Base-by-base conservation (phyloP, 352 stramenopile genomes). In the Globisporangium spiculum region DNA sequence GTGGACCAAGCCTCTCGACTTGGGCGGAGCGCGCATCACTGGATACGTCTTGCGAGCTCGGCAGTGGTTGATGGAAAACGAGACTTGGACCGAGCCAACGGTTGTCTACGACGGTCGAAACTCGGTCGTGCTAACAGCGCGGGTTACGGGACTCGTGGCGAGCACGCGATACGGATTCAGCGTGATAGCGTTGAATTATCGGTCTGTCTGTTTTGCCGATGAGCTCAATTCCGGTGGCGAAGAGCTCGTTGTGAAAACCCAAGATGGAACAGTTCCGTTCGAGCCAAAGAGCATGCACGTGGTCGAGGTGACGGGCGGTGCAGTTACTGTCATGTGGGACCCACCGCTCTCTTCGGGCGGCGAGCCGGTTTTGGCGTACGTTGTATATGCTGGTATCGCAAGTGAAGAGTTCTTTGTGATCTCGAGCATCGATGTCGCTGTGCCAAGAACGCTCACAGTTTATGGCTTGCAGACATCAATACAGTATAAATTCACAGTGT, bases 81-180 rank as follows among this genome's bases (percentile, higher is more conserved):
- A 55, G 1, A 76, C 77, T 1, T 90, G 82, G 82, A 72, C 75
- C 4, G 3, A 61, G 0, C 55, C 63, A 1, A 44, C 63, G 2
- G 46, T 82, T 36, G 80, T 76, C 2, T 89, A 89, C 50, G 77
- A 90, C 24, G 74, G 70, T 2, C 61, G 70, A 7, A 67, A 65
- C 6, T 86, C 75, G 0, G 18, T 68, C 0, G 52, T 41, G 0
- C 65, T 50, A 52, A 74, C 36, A 2, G 70, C 78, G 4, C 59
- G 77, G 1, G 67, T 90, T 12, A 14, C 58, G 4, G 74, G 72
- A 8, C 71, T 90, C 8, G 14, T 65, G 1, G 68, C 75, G 18
- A 86, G 75, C 44, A 88, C 77, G 0, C 50, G 68, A 2, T 90
- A 90, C 54, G 77, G 63, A 8, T 86, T 90, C 60, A 80, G 70